Evolutionary conservation across 1,284 basidiomycete species (phyloP), one percentile per base, ranked within the genome.

Genomic region (Puccinia hordei): DNA sequence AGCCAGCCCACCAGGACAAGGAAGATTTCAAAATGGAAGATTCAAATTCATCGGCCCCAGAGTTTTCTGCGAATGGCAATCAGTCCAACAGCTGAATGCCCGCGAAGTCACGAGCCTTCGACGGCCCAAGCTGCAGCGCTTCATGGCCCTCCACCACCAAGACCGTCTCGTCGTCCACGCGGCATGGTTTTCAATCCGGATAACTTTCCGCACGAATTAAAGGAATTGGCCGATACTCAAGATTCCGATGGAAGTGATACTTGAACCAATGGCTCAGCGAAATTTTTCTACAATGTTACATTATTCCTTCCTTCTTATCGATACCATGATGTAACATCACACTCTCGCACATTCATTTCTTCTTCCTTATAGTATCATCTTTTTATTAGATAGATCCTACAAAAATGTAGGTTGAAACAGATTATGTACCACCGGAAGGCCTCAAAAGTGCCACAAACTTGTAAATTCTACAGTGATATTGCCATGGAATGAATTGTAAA

Each of bases 101-200:
- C 35, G 19, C 24, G 6, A 19, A 63, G 35, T 38, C 61, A 33
- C 61, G 6, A 35, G 24, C 19, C 41, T 41, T 12, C 12, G 38
- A 41, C 61, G 1, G 5, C n/a, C 22, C 57, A 27, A 24, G 57
- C n/a, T 9, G 8, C 24, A 10, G 57, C 38, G 6, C 38, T 41
- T 41, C 38, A 27, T 33, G 27, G 15, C 35, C 46, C 68, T 9
- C 6, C 46, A 33, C 68, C 68, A 51, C 12, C 46, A 51, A 51
- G 30, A 35, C 2, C 27, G 1, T 53, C 68, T 33, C 38, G 9
- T 9, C 68, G 68, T 17, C 68, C 46, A 35, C 46, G 49, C 5
- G 68, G 46, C 1, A 71, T 53, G 46, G 19, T 71, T 24, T 71
- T 71, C 49, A 71, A 71, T 33, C 24, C 33, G 33, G 8, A 33